Percentiles rank a stretch among this genome's conserved stretches.
These are phyloP conservation scores for Venturia pyrina DNA, from an alignment of 2,329 filamentous ascomycete species.

Conservation along the genomic window DNA sequence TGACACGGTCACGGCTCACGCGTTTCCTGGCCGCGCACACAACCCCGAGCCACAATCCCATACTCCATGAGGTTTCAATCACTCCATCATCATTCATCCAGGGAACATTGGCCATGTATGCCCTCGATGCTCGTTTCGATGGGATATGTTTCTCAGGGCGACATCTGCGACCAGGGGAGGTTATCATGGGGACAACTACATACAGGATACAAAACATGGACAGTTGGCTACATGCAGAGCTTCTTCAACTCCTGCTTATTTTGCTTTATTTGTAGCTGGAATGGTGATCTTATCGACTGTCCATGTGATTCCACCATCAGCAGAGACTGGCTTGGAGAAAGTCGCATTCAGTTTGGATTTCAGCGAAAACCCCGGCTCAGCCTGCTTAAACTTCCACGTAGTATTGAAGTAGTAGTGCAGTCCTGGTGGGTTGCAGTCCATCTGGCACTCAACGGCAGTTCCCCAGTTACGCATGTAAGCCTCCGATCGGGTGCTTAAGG, in stretches of 20 bases:
- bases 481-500: not conserved
- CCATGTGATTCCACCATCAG: not conserved
- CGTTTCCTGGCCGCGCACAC: too few species aligned
- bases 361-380: not conserved
- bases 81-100: too few species aligned
- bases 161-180: too few species aligned
- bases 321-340: not conserved
- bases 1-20: not conserved
- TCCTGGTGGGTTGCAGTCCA: not conserved
- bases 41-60: too few species aligned
- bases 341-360: not conserved
- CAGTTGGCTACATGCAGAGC: not conserved
- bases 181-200: too few species aligned
- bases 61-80: too few species aligned
- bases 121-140: too few species aligned
- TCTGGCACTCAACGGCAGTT: not conserved
- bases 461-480: not conserved
- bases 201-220: too few species aligned
- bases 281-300: slow-evolving; percentile 2
- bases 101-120: too few species aligned
- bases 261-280: not conserved
- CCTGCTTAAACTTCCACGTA: not conserved
- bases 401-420: not conserved
- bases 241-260: not conserved
- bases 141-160: too few species aligned